phyloP scores from a whole-genome alignment of 345 rosid species.

The Triadica sebifera region DNA sequence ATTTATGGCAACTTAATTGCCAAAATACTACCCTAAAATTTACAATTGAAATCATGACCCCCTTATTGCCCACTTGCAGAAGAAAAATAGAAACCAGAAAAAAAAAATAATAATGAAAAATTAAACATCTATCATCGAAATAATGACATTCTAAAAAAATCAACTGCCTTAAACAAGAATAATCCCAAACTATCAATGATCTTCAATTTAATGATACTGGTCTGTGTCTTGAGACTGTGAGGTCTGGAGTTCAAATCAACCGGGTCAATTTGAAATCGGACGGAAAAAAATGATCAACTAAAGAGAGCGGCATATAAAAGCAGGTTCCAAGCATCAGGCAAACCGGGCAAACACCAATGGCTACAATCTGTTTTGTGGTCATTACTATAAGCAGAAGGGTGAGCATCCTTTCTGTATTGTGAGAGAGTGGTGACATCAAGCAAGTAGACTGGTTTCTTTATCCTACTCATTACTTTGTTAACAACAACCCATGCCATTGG shows the following conservation, averaged over 20 bases:
- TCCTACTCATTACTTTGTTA: constrained; percentile 65
- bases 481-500: constrained; percentile 72
- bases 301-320: constrained; percentile 60
- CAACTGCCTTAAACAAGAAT: too few relatives aligned
- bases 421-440: constrained; percentile 64
- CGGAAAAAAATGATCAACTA: constrained; percentile 17
- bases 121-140: too few relatives aligned
- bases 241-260: too few relatives aligned
- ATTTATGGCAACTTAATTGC: constrained; percentile 5
- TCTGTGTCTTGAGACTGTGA: too few relatives aligned
- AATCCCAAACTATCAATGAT: too few relatives aligned
- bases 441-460: constrained; percentile 65
- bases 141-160: too few relatives aligned
- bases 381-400: constrained; percentile 58
- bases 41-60: constrained; percentile 18
- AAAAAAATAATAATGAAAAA: background rate
- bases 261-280: too few relatives aligned
- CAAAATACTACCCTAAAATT: background rate
- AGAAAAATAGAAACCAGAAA: background rate
- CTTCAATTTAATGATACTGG: too few relatives aligned
- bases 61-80: constrained; percentile 21
- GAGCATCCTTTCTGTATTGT: constrained; percentile 43
- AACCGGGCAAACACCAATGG: constrained; percentile 97
- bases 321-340: constrained; percentile 91
- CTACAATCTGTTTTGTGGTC: constrained; percentile 51